Percentiles rank a stretch among this genome's conserved stretches.
Conservation (phyloP, 257 asterid species). For the Nicotiana tabacum region DNA sequence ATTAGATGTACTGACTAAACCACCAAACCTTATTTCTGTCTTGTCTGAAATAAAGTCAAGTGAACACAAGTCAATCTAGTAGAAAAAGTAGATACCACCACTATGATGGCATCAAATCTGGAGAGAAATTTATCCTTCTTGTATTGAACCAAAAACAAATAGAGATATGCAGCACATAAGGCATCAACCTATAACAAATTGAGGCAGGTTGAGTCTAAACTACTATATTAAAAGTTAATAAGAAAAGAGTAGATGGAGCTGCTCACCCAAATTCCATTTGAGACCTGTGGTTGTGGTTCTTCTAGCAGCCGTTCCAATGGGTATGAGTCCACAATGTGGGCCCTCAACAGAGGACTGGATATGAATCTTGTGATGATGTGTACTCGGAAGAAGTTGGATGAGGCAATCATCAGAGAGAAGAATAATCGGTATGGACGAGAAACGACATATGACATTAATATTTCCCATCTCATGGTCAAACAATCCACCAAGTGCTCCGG, state of each 20-base stretch:
- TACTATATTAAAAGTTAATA: not conserved
- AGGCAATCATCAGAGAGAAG: slow-evolving; percentile 87
- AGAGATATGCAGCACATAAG: not conserved
- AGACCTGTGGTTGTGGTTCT: slow-evolving; percentile 79
- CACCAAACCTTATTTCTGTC: slow-evolving; percentile 81
- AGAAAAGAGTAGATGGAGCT: not conserved
- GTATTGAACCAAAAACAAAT: not conserved
- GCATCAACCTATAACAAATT: not conserved
- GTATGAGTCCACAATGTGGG: slow-evolving; percentile 91
- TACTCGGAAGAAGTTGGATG: slow-evolving; percentile 75
- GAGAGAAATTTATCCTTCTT: not conserved
- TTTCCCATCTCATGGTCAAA: slow-evolving; percentile 94
- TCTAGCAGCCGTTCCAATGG: slow-evolving; percentile 56
- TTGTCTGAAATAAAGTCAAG: slow-evolving; percentile 34
- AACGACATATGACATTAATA: slow-evolving; percentile 63
- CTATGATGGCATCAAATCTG: not conserved
- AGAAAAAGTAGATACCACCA: not conserved
- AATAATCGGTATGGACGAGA: slow-evolving; percentile 53
- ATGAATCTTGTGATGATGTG: slow-evolving; percentile 64
- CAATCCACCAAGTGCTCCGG: slow-evolving; percentile 98
- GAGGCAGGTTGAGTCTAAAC: not conserved
- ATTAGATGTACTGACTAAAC: slow-evolving; percentile 82
- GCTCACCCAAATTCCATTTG: slow-evolving; percentile 85
- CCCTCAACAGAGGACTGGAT: slow-evolving; percentile 57
- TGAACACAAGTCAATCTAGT: not conserved